These are phyloP conservation scores for Aspergillus saccharolyticus DNA, from an alignment of 495 filamentous ascomycete species.

Conservation along the genomic window DNA sequence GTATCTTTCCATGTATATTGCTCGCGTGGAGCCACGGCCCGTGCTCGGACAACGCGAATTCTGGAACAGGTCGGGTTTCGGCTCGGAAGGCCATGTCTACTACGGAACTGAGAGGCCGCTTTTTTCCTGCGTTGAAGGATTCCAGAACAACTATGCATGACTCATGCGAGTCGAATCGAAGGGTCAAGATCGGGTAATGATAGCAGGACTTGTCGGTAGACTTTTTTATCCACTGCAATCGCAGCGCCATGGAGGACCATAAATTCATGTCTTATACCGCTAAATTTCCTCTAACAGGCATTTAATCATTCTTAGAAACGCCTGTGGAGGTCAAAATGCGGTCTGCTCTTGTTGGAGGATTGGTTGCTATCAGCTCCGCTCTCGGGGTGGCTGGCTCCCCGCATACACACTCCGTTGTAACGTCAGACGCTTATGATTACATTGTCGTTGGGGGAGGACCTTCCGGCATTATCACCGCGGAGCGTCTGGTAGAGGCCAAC, in stretches of 20 bases:
- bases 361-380: conserved; percentile 1
- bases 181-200: not conserved
- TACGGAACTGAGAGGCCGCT: not conserved
- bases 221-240: not conserved
- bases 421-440: conserved; percentile 50
- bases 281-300: not conserved
- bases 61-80: not conserved
- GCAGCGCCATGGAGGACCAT: not conserved
- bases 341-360: not conserved
- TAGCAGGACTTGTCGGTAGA: not conserved
- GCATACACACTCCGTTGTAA: not conserved
- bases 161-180: not conserved
- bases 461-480: conserved; percentile 45
- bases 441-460: conserved; percentile 35
- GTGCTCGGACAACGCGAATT: not conserved
- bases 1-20: not conserved
- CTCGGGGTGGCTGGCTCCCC: not conserved
- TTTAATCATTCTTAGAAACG: not conserved
- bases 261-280: not conserved
- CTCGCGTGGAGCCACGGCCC: not conserved
- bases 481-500: conserved; percentile 59
- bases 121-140: not conserved
- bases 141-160: not conserved
- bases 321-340: not conserved
- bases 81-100: not conserved